phyloP scores from a whole-genome alignment of 305 asterid genomes.

The Caryopteris hybrid region DNA sequence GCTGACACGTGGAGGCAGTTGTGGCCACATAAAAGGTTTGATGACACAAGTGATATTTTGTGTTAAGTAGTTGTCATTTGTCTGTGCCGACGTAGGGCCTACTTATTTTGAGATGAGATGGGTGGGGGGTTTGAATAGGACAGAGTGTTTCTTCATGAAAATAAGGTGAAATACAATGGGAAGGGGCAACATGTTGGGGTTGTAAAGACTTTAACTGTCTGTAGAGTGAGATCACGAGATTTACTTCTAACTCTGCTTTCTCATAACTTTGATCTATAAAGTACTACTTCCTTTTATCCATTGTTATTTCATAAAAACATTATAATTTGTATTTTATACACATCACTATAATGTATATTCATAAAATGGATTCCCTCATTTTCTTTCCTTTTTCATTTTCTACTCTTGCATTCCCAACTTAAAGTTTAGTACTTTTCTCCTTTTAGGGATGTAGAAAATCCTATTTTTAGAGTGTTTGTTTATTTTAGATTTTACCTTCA shows the following conservation, averaged over 20 bases:
- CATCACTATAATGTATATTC: too few species aligned
- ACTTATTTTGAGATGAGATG: not conserved
- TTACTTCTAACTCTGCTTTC: constrained; percentile 19
- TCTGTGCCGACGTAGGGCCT: constrained; percentile 70
- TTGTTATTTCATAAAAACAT: too few species aligned
- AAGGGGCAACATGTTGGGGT: constrained; percentile 16
- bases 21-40: constrained; percentile 52
- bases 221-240: constrained; percentile 16
- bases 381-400: too few species aligned
- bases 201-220: not conserved
- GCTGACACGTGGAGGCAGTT: constrained; percentile 52
- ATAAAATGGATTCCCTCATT: too few species aligned
- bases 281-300: not conserved
- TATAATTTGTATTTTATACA: too few species aligned
- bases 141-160: not conserved
- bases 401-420: too few species aligned
- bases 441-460: too few species aligned
- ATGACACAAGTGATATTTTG: constrained; percentile 42
- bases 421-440: too few species aligned
- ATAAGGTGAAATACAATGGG: not conserved
- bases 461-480: too few species aligned
- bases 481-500: too few species aligned
- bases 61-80: constrained; percentile 49
- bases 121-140: too few species aligned
- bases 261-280: not conserved